Conservation (phyloP, 257 asterid species). For the Mitragyna speciosa region DNA sequence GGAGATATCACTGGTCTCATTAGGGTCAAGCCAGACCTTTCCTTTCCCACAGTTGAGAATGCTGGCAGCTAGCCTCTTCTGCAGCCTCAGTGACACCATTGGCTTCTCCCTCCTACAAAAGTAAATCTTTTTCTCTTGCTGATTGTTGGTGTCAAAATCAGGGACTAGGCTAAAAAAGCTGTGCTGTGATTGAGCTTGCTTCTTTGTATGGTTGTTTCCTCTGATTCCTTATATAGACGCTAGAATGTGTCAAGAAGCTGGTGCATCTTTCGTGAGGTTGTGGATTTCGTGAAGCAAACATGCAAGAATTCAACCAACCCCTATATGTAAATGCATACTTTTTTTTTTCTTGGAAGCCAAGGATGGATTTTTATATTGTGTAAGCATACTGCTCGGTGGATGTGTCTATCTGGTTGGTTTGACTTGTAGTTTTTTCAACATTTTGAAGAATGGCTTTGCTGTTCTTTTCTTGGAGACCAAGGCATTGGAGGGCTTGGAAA, state of each 20-base stretch:
- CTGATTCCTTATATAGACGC: background rate
- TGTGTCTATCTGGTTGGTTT: background rate
- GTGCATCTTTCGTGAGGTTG: background rate
- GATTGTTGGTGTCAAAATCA: background rate
- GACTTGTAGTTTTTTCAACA: background rate
- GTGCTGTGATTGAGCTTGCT: background rate
- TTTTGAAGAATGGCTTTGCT: background rate
- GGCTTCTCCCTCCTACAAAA: no score
- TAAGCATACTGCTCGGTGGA: no score
- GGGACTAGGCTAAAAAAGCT: background rate
- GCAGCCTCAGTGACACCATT: conserved; percentile 73
- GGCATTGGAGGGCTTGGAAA: background rate
- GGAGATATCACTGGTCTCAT: conserved; percentile 65
- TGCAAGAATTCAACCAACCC: background rate
- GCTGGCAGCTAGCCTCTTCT: conserved; percentile 83
- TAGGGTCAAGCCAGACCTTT: conserved; percentile 84
- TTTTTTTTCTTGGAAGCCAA: conserved; percentile 12
- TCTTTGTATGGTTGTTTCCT: background rate
- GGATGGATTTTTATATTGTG: background rate
- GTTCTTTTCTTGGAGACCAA: conserved; percentile 2
- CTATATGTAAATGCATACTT: background rate
- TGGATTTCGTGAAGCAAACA: background rate
- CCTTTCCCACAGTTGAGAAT: conserved; percentile 76
- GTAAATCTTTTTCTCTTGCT: background rate
- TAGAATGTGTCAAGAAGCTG: no score